Evolutionary conservation across 2,329 filamentous ascomycete genomes (phyloP).

Genomic region (Phialocephala subalpina): DNA sequence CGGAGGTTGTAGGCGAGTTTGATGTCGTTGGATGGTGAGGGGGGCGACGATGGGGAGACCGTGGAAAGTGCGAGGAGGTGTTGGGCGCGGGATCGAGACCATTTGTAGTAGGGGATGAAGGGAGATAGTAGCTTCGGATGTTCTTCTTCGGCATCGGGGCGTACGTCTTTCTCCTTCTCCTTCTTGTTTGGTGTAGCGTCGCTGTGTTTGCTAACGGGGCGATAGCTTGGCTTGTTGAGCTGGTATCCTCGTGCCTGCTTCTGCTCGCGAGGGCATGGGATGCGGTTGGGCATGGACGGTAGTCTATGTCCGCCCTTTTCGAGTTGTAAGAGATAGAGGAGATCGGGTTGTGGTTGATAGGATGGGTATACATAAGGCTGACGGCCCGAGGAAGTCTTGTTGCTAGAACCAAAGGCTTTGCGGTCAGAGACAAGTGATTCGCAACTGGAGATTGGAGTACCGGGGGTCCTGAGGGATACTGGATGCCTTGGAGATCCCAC

Average conservation of each 20-base stretch:
- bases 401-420: too few species aligned
- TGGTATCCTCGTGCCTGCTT: background rate
- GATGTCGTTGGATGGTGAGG: background rate
- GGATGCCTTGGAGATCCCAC: background rate
- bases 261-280: background rate
- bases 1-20: conserved; percentile 33
- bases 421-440: too few species aligned
- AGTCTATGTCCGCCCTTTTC: background rate
- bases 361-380: too few species aligned
- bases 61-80: background rate
- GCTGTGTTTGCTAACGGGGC: background rate
- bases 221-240: background rate
- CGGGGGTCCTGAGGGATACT: background rate
- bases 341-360: conserved; percentile 12
- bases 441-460: too few species aligned
- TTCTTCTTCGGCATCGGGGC: background rate
- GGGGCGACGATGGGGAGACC: too few species aligned
- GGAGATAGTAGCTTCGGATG: background rate
- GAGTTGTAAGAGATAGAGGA: background rate
- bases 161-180: background rate
- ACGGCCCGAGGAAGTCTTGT: too few species aligned
- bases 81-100: background rate
- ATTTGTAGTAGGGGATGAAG: background rate
- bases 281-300: background rate
- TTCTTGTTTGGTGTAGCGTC: conserved; percentile 13